Evolutionary conservation across 257 asterid species (phyloP), one percentile per base, ranked within the genome.

Genomic region (Fraxinus cuspidata): DNA sequence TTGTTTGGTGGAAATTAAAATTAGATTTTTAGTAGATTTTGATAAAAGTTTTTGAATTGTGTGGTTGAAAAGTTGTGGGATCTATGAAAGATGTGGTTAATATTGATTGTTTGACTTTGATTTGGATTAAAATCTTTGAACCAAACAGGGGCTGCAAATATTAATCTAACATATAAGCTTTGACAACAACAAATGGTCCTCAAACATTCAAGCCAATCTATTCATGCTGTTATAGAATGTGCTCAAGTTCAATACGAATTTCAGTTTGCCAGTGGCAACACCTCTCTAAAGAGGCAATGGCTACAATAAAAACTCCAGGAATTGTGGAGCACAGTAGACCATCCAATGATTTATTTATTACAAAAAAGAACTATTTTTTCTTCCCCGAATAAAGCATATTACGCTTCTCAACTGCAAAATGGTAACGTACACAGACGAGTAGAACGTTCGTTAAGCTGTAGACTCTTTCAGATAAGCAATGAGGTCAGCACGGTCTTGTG

Each of bases 401-500:
- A 77, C 12, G 80, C 74, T 76, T 77, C 85, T 66, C 77, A 72
- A 44, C 81, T 80, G 83, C 79, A 83, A 85, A 85, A 82, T 74
- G 77, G 69, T 40, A 42, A 38, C 44, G 44, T 38, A 1, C 44
- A 38, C 44, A 38, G 44, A 65, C 35, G 51, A 69, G 51, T 37
- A 2, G 21, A 1, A 1, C 19, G 15, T 28, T 82, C 40, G 78
- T 31, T 64, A 40, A 21, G 87, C 86, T 12, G 98, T 88, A 10
- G 97, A 85, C 40, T 78, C 86, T 83, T 91, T 93, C 70, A 93
- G 97, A 87, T 88, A 93, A 2, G 96, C 86, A 70, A 93, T 91
- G 51, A 93, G 97, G 85, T 93, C 97, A 0, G 94, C 93, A 13
- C 97, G 94, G 0, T 93, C 98, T 83, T 91, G 93, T 47, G 98